Conservation (phyloP, 305 asterid species). For the Vinca major region DNA sequence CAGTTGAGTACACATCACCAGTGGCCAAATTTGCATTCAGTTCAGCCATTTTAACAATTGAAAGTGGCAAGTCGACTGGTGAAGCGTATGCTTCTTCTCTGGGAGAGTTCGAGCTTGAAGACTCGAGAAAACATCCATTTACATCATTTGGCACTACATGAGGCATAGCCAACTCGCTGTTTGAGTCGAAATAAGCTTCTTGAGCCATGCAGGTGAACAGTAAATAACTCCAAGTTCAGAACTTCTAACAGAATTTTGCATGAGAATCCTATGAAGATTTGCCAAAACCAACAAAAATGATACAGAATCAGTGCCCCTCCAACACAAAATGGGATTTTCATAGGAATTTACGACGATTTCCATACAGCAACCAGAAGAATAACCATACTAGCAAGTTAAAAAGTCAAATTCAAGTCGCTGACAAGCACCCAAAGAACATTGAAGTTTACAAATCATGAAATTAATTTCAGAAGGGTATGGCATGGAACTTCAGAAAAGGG, state of each 20-base stretch:
- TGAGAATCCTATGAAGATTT: conserved; percentile 1
- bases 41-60: conserved; percentile 22
- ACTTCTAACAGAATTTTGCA: background rate
- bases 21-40: conserved; percentile 20
- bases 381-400: background rate
- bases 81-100: conserved; percentile 12
- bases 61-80: conserved; percentile 6
- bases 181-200: conserved; percentile 6
- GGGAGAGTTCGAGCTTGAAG: conserved; percentile 19
- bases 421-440: background rate
- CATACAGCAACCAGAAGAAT: background rate
- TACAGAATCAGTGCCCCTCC: background rate
- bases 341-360: background rate
- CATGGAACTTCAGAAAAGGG: background rate
- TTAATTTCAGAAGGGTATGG: background rate
- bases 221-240: background rate
- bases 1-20: conserved; percentile 13
- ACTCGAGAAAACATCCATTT: conserved; percentile 22
- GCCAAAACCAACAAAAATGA: background rate
- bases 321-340: background rate
- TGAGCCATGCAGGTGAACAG: conserved; percentile 4
- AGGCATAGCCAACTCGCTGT: background rate
- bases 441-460: background rate
- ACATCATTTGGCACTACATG: conserved; percentile 6
- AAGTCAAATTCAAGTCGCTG: background rate